Percentiles rank a stretch among this genome's conserved stretches.
Evolutionary conservation across 1,284 basidiomycete genomes (phyloP).

Genomic region (Retiboletus flavoniger): DNA sequence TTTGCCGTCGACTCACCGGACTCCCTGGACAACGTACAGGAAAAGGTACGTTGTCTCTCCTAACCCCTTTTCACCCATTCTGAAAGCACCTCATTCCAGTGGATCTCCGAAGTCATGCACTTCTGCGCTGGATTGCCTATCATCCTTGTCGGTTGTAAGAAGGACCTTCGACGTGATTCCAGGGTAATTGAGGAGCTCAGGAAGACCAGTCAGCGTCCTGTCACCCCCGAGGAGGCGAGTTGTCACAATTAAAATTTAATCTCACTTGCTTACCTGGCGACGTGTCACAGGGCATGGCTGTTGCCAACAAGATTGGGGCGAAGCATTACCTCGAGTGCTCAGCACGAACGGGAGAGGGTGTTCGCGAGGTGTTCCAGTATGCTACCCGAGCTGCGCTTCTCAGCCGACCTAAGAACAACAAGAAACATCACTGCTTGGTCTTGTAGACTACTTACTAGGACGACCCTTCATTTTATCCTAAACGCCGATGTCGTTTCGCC

Average conservation of each 20-base stretch:
- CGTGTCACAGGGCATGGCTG: constrained; percentile 68
- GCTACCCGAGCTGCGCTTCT: constrained; percentile 82
- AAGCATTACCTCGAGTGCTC: constrained; percentile 90
- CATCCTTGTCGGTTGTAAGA: constrained; percentile 93
- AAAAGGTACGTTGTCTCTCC: constrained; percentile 65
- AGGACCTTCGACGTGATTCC: constrained; percentile 79
- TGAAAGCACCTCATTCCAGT: constrained; percentile 46
- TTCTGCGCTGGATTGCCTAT: constrained; percentile 87
- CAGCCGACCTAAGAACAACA: constrained; percentile 43
- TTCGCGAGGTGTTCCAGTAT: constrained; percentile 90
- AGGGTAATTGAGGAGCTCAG: constrained; percentile 79
- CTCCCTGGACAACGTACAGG: constrained; percentile 92
- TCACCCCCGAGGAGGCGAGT: constrained; percentile 70
- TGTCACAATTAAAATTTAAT: not conserved
- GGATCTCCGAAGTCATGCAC: constrained; percentile 93
- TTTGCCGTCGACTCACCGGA: constrained; percentile 92
- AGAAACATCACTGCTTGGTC: constrained; percentile 50
- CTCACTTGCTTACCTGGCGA: constrained; percentile 2
- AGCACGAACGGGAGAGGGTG: constrained; percentile 86
- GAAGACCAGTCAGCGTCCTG: constrained; percentile 80
- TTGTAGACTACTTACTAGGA: constrained; percentile 44
- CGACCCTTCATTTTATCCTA: constrained; percentile 14
- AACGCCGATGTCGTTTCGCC: constrained; percentile 24
- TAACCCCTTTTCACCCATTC: not conserved
- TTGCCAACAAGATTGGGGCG: constrained; percentile 87